Conservation (phyloP, 2,329 filamentous ascomycete genomes). For the Arthrinium phaeospermum region DNA sequence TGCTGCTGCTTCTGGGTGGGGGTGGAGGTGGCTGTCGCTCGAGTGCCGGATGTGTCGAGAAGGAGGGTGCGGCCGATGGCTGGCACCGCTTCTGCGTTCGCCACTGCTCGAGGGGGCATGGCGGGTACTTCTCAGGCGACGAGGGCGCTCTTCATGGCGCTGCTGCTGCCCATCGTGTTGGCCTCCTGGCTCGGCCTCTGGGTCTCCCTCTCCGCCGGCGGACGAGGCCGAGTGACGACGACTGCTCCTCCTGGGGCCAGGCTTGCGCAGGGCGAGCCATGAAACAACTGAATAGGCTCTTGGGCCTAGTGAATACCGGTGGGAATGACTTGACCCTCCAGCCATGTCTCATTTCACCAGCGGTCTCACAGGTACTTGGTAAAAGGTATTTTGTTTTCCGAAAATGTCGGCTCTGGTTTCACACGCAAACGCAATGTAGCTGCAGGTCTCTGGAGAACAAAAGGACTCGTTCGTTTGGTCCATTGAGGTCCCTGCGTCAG, state of each 20-base stretch:
- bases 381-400: not conserved
- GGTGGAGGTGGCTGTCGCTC: not conserved
- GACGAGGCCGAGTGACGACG: not conserved
- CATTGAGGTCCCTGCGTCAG: not conserved
- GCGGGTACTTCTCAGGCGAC: not conserved
- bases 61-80: not conserved
- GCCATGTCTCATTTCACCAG: constrained; percentile 1
- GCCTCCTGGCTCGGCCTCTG: not conserved
- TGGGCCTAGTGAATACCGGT: not conserved
- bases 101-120: not conserved
- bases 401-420: not conserved
- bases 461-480: not conserved
- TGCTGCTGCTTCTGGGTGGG: no score
- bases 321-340: not conserved
- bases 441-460: not conserved
- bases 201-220: not conserved
- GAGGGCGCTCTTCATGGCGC: not conserved
- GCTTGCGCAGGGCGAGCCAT: not conserved
- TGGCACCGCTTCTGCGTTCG: not conserved
- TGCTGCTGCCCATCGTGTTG: not conserved
- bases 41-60: not conserved
- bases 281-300: not conserved
- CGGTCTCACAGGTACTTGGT: not conserved
- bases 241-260: not conserved
- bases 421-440: not conserved